Evolutionary conservation across 177 flowering plant species (phyloP).

Genomic region (Vitis hybrid): DNA sequence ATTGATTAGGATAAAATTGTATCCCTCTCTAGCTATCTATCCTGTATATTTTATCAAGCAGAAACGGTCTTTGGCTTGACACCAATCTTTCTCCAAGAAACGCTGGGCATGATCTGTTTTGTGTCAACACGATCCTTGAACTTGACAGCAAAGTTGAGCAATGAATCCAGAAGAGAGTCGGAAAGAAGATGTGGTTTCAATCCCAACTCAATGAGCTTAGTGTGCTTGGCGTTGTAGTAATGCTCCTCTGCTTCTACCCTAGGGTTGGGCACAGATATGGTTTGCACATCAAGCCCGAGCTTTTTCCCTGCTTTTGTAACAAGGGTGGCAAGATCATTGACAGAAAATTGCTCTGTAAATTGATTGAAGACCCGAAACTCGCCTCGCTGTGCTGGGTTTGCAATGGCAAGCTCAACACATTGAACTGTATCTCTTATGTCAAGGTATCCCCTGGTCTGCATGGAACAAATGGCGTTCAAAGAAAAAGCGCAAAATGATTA

Average conservation of each 20-base stretch:
- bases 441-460: conserved; percentile 91
- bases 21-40: too few relatives aligned
- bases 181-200: conserved; percentile 93
- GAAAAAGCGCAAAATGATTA: not conserved
- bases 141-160: conserved; percentile 73
- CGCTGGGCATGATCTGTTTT: conserved; percentile 91
- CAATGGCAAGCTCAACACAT: conserved; percentile 92
- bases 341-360: conserved; percentile 96
- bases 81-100: conserved; percentile 88
- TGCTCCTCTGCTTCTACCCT: conserved; percentile 97
- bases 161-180: conserved; percentile 86
- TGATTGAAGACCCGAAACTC: conserved; percentile 97
- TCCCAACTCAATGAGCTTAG: conserved; percentile 86
- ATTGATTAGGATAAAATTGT: too few relatives aligned
- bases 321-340: conserved; percentile 79
- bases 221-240: conserved; percentile 95
- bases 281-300: conserved; percentile 78
- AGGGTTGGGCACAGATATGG: conserved; percentile 86
- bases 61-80: conserved; percentile 69
- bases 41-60: conserved; percentile 23
- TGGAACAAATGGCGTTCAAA: not conserved
- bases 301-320: conserved; percentile 91
- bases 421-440: conserved; percentile 98
- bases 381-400: conserved; percentile 82
- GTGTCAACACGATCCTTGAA: conserved; percentile 79